Conservation (phyloP, 768 basidiomycete species). For the Pholiota conissans region DNA sequence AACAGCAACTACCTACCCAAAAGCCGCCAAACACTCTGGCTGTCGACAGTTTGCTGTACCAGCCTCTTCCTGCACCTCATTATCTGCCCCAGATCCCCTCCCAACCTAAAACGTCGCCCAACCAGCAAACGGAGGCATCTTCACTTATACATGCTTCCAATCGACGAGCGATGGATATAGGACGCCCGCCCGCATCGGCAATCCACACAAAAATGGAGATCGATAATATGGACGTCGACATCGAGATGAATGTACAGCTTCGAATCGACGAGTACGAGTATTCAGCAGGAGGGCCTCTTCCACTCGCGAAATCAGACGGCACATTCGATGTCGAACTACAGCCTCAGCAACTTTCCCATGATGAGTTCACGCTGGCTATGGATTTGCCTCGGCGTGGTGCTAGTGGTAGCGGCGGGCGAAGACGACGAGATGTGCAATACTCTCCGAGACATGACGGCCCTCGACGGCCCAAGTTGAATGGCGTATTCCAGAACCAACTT, state of each 20-base stretch:
- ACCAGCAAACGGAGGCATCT: conserved; percentile 7
- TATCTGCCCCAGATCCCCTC: background rate
- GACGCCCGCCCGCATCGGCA: conserved; percentile 3
- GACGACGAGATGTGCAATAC: background rate
- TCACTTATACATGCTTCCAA: conserved; percentile 5
- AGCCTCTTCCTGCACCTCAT: conserved; percentile 10
- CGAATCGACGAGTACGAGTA: conserved; percentile 9
- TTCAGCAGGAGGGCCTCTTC: conserved; percentile 12
- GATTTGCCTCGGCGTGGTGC: conserved; percentile 27
- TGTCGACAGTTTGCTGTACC: conserved; percentile 14
- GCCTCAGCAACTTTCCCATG: conserved; percentile 18
- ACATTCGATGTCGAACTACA: conserved; percentile 18
- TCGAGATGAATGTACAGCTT: conserved; percentile 13
- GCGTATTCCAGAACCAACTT: background rate
- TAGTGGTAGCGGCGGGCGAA: background rate
- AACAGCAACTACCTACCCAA: conserved; percentile 1
- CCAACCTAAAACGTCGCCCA: background rate
- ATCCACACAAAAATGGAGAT: background rate
- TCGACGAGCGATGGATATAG: conserved; percentile 7
- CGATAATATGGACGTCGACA: conserved; percentile 3
- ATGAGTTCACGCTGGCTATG: conserved; percentile 48
- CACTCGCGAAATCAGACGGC: background rate
- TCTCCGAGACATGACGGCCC: background rate
- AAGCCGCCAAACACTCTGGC: conserved; percentile 4
- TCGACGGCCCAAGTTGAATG: background rate